These are phyloP conservation scores for Fimicolochytrium jonesii DNA, from an alignment of 192 early-diverging fungal species.

Conservation along the genomic window DNA sequence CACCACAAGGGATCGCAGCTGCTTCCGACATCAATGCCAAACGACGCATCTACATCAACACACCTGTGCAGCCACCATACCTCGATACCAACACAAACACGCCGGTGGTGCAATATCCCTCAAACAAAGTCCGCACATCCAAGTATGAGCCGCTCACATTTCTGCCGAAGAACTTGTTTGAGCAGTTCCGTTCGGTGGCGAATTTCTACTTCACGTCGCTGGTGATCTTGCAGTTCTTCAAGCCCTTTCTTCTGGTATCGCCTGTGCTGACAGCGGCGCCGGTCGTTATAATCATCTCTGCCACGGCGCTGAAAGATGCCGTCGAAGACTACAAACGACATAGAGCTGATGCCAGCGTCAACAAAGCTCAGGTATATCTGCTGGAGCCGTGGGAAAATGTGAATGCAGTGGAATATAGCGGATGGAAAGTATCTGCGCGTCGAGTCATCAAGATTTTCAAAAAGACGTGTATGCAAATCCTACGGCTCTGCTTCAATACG, in stretches of 20 bases:
- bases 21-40: constrained; percentile 26
- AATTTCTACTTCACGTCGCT: constrained; percentile 90
- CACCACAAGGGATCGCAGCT: constrained; percentile 19
- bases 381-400: constrained; percentile 60
- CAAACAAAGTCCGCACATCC: constrained; percentile 67
- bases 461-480: neutral
- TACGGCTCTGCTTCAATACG: neutral
- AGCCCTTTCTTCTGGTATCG: constrained; percentile 56
- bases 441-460: neutral
- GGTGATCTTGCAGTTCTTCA: constrained; percentile 78
- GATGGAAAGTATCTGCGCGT: constrained; percentile 2
- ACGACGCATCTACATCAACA: constrained; percentile 23
- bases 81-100: constrained; percentile 3
- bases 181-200: constrained; percentile 93
- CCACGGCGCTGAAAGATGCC: constrained; percentile 62
- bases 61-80: constrained; percentile 3
- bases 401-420: constrained; percentile 40
- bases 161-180: constrained; percentile 91
- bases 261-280: constrained; percentile 41
- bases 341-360: constrained; percentile 76
- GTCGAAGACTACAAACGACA: constrained; percentile 88
- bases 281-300: constrained; percentile 43
- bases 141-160: constrained; percentile 91
- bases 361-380: constrained; percentile 60
- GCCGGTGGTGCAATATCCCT: constrained; percentile 10